Evolutionary conservation across 1,139 yeast species (phyloP), one percentile per base, ranked within the genome.

Genomic region (Protomyces macrosporus): DNA sequence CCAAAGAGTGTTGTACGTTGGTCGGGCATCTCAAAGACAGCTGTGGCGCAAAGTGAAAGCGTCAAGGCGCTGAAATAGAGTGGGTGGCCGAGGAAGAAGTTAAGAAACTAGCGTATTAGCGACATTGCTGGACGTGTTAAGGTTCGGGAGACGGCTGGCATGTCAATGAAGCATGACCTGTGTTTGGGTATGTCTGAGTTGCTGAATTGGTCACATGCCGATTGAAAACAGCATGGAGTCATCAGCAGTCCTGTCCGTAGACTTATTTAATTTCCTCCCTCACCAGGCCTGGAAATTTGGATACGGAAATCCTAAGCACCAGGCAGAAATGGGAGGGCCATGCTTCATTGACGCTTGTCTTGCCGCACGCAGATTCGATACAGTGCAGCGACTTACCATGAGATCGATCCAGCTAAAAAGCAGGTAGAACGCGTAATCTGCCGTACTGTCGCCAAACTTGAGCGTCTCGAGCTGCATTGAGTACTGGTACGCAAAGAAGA

Each of bases 191-290:
- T 60, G 65, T 65, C n/a, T 40, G 60, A 75, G 71, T 70, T 74
- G 71, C 53, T 59, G 57, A 64, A 64, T 58, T 51, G 56, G 53
- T 39, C 52, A 55, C 67, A 62, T 61, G n/a, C 33, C 60, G 45
- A 51, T 62, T 61, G 65, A 60, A 55, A 65, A 65, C 63, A 66
- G 54, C 64, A 65, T 66, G 70, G 72, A 71, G 73, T 70, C 70
- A 32, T 42, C 48, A 16, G 48, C 32, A 30, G 48, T 32, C 48
- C 32, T 42, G 69, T 71, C 69, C 67, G 68, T 50, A 60, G 63
- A 55, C 65, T 33, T 1, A 72, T 74, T 70, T 68, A 69, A 70
- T 73, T 69, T 73, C 69, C 75, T 72, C 75, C 75, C 71, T 73
- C 66, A 72, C 67, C 73, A 72, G 75, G 71, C 71, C 74, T 73